These are phyloP conservation scores for Dothiorella sarmentorum DNA, from an alignment of 2,329 filamentous ascomycete genomes.

Conservation along the genomic window DNA sequence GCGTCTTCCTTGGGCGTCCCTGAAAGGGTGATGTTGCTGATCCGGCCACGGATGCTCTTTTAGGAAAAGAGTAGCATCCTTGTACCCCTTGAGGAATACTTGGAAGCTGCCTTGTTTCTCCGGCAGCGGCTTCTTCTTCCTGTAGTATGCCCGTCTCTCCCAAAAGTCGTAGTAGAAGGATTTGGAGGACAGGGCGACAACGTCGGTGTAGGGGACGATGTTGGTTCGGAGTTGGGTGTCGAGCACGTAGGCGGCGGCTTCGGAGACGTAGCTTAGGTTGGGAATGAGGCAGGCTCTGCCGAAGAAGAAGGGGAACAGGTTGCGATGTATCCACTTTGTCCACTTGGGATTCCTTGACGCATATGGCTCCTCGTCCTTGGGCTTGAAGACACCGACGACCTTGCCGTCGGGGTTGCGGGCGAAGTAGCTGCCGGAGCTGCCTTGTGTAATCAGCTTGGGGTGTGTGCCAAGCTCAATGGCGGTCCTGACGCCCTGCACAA, in stretches of 20 bases:
- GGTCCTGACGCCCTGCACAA: constrained; percentile 83
- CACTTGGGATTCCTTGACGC: constrained; percentile 96
- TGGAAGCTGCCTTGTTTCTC: constrained; percentile 95
- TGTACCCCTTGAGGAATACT: constrained; percentile 93
- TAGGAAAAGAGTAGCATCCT: constrained; percentile 93
- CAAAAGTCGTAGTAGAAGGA: constrained; percentile 98
- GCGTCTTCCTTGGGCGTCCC: constrained; percentile 63
- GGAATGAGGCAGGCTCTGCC: constrained; percentile 93
- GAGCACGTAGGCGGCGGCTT: constrained; percentile 93
- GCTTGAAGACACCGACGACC: constrained; percentile 96
- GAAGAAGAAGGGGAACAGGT: constrained; percentile 96
- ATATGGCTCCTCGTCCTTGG: constrained; percentile 98
- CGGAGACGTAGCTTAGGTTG: constrained; percentile 95
- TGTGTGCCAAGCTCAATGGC: constrained; percentile 91
- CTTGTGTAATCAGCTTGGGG: constrained; percentile 93
- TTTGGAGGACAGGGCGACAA: constrained; percentile 90
- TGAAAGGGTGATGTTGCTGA: constrained; percentile 67
- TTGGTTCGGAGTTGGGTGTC: constrained; percentile 86
- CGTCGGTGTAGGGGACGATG: constrained; percentile 93
- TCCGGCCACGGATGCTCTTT: constrained; percentile 97
- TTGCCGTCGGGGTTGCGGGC: constrained; percentile 87
- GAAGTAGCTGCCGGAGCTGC: constrained; percentile 97
- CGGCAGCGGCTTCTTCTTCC: constrained; percentile 81
- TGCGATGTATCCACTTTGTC: constrained; percentile 99
- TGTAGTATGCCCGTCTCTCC: constrained; percentile 84